Evolutionary conservation across 176 grass and related monocot species (phyloP).

Genomic region (Urochloa ruziziensis): DNA sequence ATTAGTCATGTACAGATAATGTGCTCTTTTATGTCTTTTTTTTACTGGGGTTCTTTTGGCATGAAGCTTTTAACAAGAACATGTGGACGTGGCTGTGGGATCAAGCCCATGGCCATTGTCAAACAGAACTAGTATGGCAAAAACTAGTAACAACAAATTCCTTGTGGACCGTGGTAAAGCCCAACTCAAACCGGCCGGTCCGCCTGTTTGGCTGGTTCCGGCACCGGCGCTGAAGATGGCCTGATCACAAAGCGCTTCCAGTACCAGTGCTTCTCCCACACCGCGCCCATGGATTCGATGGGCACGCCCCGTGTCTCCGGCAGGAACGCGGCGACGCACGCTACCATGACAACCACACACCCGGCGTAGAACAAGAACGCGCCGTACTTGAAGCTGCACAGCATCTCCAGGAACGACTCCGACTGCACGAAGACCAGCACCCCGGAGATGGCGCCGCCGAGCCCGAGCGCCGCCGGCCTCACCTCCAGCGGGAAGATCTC

Average conservation of each 20-base stretch:
- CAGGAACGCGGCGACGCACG: constrained; percentile 55
- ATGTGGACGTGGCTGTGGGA: too few relatives aligned
- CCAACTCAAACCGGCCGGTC: too few relatives aligned
- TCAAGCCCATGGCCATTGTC: too few relatives aligned
- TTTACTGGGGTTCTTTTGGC: too few relatives aligned
- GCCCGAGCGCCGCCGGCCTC: constrained; percentile 56
- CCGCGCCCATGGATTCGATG: constrained; percentile 43
- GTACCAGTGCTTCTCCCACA: constrained; percentile 61
- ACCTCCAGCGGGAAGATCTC: constrained; percentile 85
- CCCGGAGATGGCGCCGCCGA: constrained; percentile 54
- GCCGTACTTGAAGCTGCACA: constrained; percentile 63
- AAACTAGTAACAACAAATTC: too few relatives aligned
- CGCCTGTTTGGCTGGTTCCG: too few relatives aligned
- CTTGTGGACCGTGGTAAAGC: too few relatives aligned
- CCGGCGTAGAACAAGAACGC: constrained; percentile 69
- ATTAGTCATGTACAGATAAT: too few relatives aligned
- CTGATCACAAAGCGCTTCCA: constrained; percentile 63
- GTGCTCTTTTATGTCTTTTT: too few relatives aligned
- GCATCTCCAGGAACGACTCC: constrained; percentile 75
- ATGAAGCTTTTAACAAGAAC: too few relatives aligned
- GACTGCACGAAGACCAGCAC: constrained; percentile 61
- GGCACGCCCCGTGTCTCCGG: constrained; percentile 73
- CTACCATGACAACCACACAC: constrained; percentile 60
- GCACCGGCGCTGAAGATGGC: background rate
- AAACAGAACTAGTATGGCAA: too few relatives aligned